phyloP scores from a whole-genome alignment of 768 basidiomycete species.

The Botryobasidium botryosum region DNA sequence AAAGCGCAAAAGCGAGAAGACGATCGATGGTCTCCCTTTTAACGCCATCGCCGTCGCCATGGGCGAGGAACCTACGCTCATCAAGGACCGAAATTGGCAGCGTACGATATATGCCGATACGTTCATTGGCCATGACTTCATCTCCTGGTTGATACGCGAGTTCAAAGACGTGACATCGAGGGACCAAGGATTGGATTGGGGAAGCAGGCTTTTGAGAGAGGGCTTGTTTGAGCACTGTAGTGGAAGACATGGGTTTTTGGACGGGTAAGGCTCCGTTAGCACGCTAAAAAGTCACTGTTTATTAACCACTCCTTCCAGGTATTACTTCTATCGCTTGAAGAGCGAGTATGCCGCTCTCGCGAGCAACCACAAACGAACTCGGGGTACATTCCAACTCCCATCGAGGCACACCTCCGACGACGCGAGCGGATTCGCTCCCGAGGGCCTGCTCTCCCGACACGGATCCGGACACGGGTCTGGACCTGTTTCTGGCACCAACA shows the following conservation, averaged over 20 bases:
- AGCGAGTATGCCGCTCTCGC: conserved; percentile 48
- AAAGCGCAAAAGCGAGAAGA: conserved; percentile 64
- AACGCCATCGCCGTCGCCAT: conserved; percentile 60
- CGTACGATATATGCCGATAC: conserved; percentile 52
- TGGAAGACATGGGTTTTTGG: conserved; percentile 65
- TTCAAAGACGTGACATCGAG: conserved; percentile 77
- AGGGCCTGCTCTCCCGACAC: neutral
- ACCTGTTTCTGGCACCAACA: too few relatives aligned
- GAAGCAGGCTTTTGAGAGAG: conserved; percentile 53
- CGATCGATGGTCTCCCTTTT: conserved; percentile 49
- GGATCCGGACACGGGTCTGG: too few relatives aligned
- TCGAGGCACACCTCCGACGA: too few relatives aligned
- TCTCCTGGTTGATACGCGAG: conserved; percentile 83
- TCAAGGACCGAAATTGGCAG: conserved; percentile 80
- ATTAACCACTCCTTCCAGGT: conserved; percentile 26
- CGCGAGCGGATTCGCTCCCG: neutral
- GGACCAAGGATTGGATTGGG: conserved; percentile 67
- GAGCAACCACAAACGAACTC: neutral
- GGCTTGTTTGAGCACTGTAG: conserved; percentile 77
- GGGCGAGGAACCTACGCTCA: conserved; percentile 67
- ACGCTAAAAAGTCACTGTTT: neutral
- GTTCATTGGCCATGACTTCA: conserved; percentile 80
- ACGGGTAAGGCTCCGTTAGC: conserved; percentile 40
- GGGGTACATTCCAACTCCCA: neutral
- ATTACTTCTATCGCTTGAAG: conserved; percentile 76